Percentiles rank a stretch among this genome's conserved stretches.
Conservation (phyloP, 805 yeast genomes). For the Wickerhamomyces rabaulensis region DNA sequence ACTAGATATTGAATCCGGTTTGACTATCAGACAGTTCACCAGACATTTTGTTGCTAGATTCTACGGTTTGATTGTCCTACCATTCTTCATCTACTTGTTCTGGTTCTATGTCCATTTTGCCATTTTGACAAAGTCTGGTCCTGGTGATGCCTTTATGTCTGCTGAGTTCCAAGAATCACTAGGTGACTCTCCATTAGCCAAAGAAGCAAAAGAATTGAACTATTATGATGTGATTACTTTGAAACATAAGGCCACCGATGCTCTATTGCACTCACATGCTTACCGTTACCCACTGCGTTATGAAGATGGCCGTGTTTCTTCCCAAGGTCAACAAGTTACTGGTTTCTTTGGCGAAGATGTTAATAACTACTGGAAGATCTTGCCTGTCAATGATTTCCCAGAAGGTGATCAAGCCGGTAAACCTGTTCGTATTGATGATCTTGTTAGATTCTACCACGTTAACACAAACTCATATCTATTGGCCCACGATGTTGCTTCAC, state of each 20-base stretch:
- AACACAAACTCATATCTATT: constrained; percentile 74
- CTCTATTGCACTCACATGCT: constrained; percentile 80
- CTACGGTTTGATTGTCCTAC: constrained; percentile 66
- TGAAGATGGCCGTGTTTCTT: constrained; percentile 93
- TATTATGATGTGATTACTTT: constrained; percentile 74
- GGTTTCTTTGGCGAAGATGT: constrained; percentile 48
- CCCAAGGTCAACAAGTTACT: constrained; percentile 93
- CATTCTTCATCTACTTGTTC: constrained; percentile 73
- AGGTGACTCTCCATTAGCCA: constrained; percentile 74
- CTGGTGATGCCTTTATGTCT: constrained; percentile 96
- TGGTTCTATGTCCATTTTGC: constrained; percentile 94
- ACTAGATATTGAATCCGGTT: constrained; percentile 65
- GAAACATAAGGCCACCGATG: constrained; percentile 74
- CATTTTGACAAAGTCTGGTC: constrained; percentile 80
- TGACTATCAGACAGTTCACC: constrained; percentile 47
- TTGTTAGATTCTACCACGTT: constrained; percentile 75
- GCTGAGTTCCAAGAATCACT: constrained; percentile 90
- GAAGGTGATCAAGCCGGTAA: constrained; percentile 35
- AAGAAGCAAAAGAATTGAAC: constrained; percentile 63
- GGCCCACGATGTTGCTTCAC: constrained; percentile 96
- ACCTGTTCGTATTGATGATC: constrained; percentile 64
- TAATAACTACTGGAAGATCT: constrained; percentile 82
- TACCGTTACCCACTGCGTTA: constrained; percentile 78
- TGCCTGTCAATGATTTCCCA: constrained; percentile 52
- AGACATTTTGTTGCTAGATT: constrained; percentile 76